Conservation (phyloP, 805 yeast genomes). For the Cyberlindnera sargentensis region DNA sequence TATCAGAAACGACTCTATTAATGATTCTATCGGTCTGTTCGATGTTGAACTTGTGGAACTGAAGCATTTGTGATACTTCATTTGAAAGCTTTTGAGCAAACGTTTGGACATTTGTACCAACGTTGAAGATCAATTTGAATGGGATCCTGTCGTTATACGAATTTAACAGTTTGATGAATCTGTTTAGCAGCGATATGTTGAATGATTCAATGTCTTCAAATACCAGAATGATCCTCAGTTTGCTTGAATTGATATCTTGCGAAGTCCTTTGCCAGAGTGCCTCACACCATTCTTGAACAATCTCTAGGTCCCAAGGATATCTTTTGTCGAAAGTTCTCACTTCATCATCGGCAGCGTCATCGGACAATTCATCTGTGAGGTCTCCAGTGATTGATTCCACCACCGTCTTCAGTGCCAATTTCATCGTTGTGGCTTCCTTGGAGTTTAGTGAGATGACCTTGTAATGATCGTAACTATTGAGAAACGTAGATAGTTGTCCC, state of each 20-base stretch:
- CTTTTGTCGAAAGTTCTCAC: constrained; percentile 14
- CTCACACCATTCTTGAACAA: constrained; percentile 21
- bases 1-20: constrained; percentile 16
- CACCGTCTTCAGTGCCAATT: constrained; percentile 16
- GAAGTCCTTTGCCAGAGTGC: constrained; percentile 1
- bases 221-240: constrained; percentile 15
- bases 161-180: constrained; percentile 11
- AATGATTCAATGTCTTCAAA: constrained; percentile 24
- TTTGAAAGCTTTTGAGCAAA: constrained; percentile 13
- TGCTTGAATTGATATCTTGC: constrained; percentile 2
- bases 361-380: constrained; percentile 4
- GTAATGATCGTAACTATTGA: constrained; percentile 5
- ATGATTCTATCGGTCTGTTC: constrained; percentile 21
- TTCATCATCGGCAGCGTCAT: constrained; percentile 12
- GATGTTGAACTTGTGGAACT: constrained; percentile 14
- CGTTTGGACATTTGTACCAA: constrained; percentile 16
- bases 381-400: constrained; percentile 11
- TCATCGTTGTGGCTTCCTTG: constrained; percentile 23
- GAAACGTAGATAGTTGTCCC: constrained; percentile 7
- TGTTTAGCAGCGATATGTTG: constrained; percentile 14
- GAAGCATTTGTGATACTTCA: constrained; percentile 12
- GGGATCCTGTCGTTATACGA: constrained; percentile 16
- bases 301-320: constrained; percentile 21
- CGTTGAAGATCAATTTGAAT: constrained; percentile 19
- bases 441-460: constrained; percentile 17